Conservation (phyloP, 148 eudicot genomes). For the Rhododendron molle region DNA sequence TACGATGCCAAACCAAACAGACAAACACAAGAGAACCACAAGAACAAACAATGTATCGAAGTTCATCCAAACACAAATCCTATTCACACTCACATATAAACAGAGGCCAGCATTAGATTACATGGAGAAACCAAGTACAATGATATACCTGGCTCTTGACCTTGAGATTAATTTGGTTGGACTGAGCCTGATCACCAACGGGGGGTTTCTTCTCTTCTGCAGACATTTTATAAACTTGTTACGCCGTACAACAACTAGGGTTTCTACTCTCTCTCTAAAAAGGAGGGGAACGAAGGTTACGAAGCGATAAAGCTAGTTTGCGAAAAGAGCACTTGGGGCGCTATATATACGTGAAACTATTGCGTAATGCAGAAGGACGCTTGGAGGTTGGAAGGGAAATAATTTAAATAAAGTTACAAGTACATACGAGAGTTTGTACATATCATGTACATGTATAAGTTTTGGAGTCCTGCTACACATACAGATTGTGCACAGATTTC, state of each 20-base stretch:
- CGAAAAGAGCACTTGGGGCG: not conserved
- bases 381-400: no score
- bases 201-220: not conserved
- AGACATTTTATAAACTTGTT: not conserved
- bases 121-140: not conserved
- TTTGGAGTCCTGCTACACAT: no score
- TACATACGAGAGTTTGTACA: no score
- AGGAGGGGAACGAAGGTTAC: not conserved
- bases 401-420: no score
- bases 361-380: not conserved
- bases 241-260: not conserved
- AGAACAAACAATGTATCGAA: not conserved
- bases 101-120: not conserved
- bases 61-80: not conserved
- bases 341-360: not conserved
- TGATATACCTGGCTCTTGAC: not conserved
- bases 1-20: not conserved
- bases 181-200: not conserved
- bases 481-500: no score
- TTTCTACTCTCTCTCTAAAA: not conserved
- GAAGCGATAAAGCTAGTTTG: not conserved
- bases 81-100: not conserved
- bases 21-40: not conserved
- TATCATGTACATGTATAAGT: no score
- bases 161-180: constrained; percentile 1